These are phyloP conservation scores for Phytopythium oedochilum DNA, from an alignment of 352 stramenopile genomes.

Conservation along the genomic window DNA sequence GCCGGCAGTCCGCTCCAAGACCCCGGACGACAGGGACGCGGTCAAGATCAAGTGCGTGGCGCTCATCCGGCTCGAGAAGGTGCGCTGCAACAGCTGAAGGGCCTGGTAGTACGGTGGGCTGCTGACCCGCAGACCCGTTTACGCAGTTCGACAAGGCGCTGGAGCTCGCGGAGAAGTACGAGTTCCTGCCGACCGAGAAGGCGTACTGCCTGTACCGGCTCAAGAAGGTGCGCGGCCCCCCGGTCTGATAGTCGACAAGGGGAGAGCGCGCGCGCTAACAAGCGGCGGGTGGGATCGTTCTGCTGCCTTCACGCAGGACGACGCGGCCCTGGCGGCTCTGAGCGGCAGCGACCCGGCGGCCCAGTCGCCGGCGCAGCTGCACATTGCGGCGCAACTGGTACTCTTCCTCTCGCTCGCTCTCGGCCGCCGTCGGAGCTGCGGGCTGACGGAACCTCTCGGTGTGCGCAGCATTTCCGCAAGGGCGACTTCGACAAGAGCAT, in stretches of 20 bases:
- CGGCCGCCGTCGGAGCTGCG: not conserved
- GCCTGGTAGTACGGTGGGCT: too few species aligned
- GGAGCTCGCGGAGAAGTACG: slow-evolving; percentile 68
- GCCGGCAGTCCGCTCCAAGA: slow-evolving; percentile 57
- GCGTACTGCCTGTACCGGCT: slow-evolving; percentile 82
- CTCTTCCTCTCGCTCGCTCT: not conserved
- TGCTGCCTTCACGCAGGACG: slow-evolving; percentile 30
- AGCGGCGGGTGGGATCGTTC: not conserved
- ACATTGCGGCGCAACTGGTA: slow-evolving; percentile 71
- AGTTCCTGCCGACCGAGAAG: slow-evolving; percentile 55
- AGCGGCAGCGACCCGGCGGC: slow-evolving; percentile 16
- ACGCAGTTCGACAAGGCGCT: slow-evolving; percentile 81
- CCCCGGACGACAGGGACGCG: slow-evolving; percentile 67
- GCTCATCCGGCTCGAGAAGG: slow-evolving; percentile 79
- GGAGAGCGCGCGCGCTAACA: not conserved
- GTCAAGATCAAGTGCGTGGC: slow-evolving; percentile 80
- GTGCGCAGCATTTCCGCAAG: slow-evolving; percentile 56
- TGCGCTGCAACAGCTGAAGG: slow-evolving; percentile 6
- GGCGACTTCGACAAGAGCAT: slow-evolving; percentile 64
- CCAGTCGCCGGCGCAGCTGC: slow-evolving; percentile 39
- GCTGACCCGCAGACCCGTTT: too few species aligned
- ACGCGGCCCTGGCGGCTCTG: slow-evolving; percentile 49
- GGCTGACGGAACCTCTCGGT: slow-evolving; percentile 1
- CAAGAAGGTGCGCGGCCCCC: slow-evolving; percentile 29
- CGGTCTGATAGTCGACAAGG: not conserved